Percentiles rank a stretch among this genome's conserved stretches.
Evolutionary conservation across 2,329 filamentous ascomycete species (phyloP).

Genomic region (Nothopassalora personata): DNA sequence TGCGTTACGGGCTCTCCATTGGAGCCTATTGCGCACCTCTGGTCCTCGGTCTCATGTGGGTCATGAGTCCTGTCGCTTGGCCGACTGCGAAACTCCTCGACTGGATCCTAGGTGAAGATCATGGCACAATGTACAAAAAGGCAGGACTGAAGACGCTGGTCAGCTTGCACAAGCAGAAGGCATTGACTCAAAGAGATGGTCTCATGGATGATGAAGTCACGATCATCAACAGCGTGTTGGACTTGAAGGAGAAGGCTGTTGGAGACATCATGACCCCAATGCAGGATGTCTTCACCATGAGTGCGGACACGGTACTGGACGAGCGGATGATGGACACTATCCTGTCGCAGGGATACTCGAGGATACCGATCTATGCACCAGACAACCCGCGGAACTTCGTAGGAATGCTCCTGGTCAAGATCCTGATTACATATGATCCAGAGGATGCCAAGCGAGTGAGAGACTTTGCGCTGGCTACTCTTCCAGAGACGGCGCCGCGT

Average conservation of each 20-base stretch:
- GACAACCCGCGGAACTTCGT: conserved; percentile 84
- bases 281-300: conserved; percentile 94
- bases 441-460: conserved; percentile 82
- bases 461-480: conserved; percentile 86
- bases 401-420: conserved; percentile 97
- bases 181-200: conserved; percentile 62
- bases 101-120: conserved; percentile 85
- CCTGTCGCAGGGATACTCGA: conserved; percentile 85
- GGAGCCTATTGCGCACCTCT: conserved; percentile 89
- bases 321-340: conserved; percentile 93
- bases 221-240: conserved; percentile 93
- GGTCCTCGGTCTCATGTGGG: conserved; percentile 84
- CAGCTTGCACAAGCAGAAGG: conserved; percentile 67
- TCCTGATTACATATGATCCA: conserved; percentile 96
- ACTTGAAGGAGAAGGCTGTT: conserved; percentile 93
- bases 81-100: conserved; percentile 94
- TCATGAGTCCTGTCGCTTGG: conserved; percentile 85
- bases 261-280: conserved; percentile 98
- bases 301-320: conserved; percentile 87
- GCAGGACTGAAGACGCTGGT: conserved; percentile 94
- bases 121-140: conserved; percentile 97
- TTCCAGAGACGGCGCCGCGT: conserved; percentile 89
- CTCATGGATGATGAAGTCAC: conserved; percentile 97
- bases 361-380: conserved; percentile 88
- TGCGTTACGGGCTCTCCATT: conserved; percentile 90